Base-by-base conservation (phyloP, 78 protist genomes). In the Diacronema lutheri region DNA sequence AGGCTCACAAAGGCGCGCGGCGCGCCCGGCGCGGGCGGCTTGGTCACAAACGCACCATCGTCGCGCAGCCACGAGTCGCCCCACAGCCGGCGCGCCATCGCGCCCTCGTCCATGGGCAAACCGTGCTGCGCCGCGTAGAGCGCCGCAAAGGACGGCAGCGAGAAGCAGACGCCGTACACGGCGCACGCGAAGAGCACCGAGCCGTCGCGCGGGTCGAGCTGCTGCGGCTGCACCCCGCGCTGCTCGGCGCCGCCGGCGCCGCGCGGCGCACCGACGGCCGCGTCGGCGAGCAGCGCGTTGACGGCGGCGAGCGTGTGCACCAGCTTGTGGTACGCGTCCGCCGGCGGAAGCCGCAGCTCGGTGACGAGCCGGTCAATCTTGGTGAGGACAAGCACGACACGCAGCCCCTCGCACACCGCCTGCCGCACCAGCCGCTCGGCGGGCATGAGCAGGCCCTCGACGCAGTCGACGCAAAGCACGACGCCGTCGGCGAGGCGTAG, bases 301-400 rank as follows among this genome's bases (percentile, higher is more conserved):
- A 95, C 90, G 66, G 93, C 96, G 55, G 89, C 96, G 71, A 97
- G 79, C 33, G 89, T 88, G 90, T 96, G 96, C 19, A 78, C 71
- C 6, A 97, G 25, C 86, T 98, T 97, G 83, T 78, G 76, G 90
- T 97, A 97, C 55, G 99, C 99, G 80, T 98, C 99, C 0, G 46
- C 26, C 57, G 99, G 99, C 16, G 99, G 99, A 13, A 98, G 92
- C 81, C 92, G 92, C n/a, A 97, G 90, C 80, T 97, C 99, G 19
- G 94, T 73, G 26, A 97, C 89, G 33, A 97, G 87, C 16, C 99
- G 90, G 81, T 97, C 99, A 26, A 97, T n/a, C 86, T 97, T 97
- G 79, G 83, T 94, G n/a, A 89, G 33, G 76, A 1, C 3, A 4
- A 77, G 78, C 71, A 25, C 40, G n/a, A 66, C 26, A 12, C 5